Base-by-base conservation (phyloP, 2,329 filamentous ascomycete genomes). In the Onygenales sp. region DNA sequence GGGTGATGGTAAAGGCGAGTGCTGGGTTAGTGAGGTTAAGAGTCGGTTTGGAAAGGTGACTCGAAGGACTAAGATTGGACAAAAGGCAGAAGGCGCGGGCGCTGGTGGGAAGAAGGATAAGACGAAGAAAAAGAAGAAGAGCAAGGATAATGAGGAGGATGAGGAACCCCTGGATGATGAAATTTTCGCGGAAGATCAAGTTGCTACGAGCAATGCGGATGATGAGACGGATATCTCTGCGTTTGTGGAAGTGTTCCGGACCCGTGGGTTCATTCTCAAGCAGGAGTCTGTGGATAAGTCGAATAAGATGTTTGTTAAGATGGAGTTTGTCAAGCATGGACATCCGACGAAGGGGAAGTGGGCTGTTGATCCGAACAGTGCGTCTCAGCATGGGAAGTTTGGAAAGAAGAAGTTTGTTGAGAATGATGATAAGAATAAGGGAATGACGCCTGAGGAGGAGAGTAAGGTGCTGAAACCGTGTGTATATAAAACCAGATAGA, bases 231-330 rank as follows among this genome's bases (percentile, higher is more conserved):
- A 96, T 64, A 88, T 96, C 1, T 82, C 82, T 6, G 84, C 86
- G 0, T 98, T 98, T 66, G 81, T 97, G 6, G 85, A 91, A 50
- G 89, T 92, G 1, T 79, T 97, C 58, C 75, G 79, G 50, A 83
- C 84, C 60, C 79, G 91, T 17, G 93, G 93, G 0, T 96, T 98
- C 64, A 77, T 91, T n/a, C 78, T 96, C 33, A 86, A 86, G 61
- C 81, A 82, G 79, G 61, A 79, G 75, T 58, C 85, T 0, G 78
- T 95, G 8, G 90, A 98, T 72, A 74, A 94, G 64, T 81, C 80
- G 53, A 98, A 98, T 73, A 94, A 87, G 74, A 98, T 98, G 93
- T 98, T 98, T 75, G 92, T 97, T 61, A 89, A 86, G 73, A 92
- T 98, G 89, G 83, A 86, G 62, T 98, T 98, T 70, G 77, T 91